Evolutionary conservation across 345 rosid species (phyloP).

Genomic region (Balakata baccata): DNA sequence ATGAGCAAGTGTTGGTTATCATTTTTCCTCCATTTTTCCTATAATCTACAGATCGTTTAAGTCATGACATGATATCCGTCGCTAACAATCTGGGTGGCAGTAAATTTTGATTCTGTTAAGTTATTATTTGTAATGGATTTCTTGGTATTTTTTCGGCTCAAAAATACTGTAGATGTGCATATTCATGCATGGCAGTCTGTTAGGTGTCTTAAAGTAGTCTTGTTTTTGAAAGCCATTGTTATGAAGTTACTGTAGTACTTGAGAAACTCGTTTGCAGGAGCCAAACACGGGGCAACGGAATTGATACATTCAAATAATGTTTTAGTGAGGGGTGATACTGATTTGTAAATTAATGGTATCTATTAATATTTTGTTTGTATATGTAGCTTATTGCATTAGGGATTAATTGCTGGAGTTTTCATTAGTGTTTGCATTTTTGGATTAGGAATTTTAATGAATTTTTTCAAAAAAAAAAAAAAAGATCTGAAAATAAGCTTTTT

Average conservation of each 20-base stretch:
- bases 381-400: not conserved
- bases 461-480: no score
- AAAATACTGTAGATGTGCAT: conserved; percentile 6
- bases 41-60: conserved; percentile 8
- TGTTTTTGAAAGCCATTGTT: no score
- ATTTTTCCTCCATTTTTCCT: conserved; percentile 16
- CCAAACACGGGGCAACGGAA: not conserved
- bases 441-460: no score
- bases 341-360: not conserved
- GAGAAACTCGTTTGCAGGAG: not conserved
- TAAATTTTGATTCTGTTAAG: conserved; percentile 1
- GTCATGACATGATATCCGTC: not conserved
- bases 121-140: conserved; percentile 10
- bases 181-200: not conserved
- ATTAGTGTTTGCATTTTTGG: not conserved
- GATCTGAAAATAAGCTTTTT: no score
- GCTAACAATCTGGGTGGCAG: conserved; percentile 15
- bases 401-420: not conserved
- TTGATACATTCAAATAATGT: not conserved
- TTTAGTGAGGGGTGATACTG: not conserved
- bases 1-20: no score
- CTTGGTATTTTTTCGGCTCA: not conserved
- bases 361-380: not conserved
- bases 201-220: not conserved
- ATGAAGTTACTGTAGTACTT: no score